phyloP scores from a whole-genome alignment of 2,329 filamentous ascomycete species.

The Dothideomycetes sp. region DNA sequence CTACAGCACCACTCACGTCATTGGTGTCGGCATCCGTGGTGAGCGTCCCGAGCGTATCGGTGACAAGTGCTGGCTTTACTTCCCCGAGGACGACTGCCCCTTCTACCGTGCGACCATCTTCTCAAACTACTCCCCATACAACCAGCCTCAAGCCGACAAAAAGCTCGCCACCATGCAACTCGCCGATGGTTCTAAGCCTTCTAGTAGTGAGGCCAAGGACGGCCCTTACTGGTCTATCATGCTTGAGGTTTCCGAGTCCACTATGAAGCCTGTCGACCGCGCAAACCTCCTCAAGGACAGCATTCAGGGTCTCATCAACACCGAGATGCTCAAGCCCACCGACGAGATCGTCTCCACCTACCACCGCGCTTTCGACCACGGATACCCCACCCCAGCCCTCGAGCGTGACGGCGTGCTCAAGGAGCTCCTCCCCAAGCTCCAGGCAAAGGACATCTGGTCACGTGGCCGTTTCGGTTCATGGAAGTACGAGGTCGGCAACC shows the following conservation, averaged over 20 bases:
- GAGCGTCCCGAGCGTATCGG: conserved; percentile 88
- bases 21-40: conserved; percentile 90
- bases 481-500: conserved; percentile 95
- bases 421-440: conserved; percentile 83
- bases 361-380: conserved; percentile 95
- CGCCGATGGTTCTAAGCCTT: conserved; percentile 73
- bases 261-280: conserved; percentile 85
- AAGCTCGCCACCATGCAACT: conserved; percentile 82
- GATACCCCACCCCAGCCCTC: conserved; percentile 88
- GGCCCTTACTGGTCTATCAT: conserved; percentile 99
- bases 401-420: conserved; percentile 93
- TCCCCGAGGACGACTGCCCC: conserved; percentile 96
- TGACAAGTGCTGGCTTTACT: conserved; percentile 99
- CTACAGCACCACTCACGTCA: conserved; percentile 95
- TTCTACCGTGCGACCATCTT: conserved; percentile 99
- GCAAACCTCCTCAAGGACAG: conserved; percentile 77
- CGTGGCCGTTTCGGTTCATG: conserved; percentile 96
- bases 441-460: conserved; percentile 84
- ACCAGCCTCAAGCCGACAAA: conserved; percentile 73
- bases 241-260: conserved; percentile 94
- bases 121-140: conserved; percentile 99
- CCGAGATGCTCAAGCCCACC: conserved; percentile 79
- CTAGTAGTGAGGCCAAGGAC: conserved; percentile 60
- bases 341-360: conserved; percentile 98
- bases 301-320: conserved; percentile 96